Evolutionary conservation across 768 basidiomycete species (phyloP).

Genomic region (Lepiota venenata): DNA sequence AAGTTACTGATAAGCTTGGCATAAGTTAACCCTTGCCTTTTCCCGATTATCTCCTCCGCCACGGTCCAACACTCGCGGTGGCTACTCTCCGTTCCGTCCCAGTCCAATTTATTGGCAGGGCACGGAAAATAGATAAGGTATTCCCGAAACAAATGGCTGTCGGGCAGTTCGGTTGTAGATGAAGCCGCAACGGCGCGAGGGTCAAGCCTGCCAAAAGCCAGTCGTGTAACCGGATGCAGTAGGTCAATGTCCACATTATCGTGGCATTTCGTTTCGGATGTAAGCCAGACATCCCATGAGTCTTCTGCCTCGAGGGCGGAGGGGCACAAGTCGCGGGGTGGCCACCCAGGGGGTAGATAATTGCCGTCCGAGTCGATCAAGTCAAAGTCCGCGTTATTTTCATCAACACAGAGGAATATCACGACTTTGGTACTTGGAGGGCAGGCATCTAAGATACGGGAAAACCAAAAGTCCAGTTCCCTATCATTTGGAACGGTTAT

Average conservation of each 20-base stretch:
- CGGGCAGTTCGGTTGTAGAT: not conserved
- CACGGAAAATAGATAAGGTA: slow-evolving; percentile 1
- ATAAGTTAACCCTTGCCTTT: slow-evolving; percentile 1
- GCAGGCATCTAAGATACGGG: slow-evolving; percentile 1
- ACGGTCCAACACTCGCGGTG: slow-evolving; percentile 7
- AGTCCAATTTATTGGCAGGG: slow-evolving; percentile 1
- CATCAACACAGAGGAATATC: not conserved
- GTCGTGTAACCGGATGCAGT: slow-evolving; percentile 6
- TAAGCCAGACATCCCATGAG: not conserved
- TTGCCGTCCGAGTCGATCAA: slow-evolving; percentile 3
- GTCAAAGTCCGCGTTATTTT: slow-evolving; percentile 4
- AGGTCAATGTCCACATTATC: not conserved
- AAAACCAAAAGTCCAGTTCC: not conserved
- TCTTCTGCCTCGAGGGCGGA: not conserved
- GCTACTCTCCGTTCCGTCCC: not conserved
- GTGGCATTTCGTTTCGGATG: not conserved
- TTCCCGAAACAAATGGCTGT: slow-evolving; percentile 1
- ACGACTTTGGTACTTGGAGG: not conserved
- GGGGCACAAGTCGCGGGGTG: not conserved
- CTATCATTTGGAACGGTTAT: not conserved
- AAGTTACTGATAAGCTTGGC: not conserved
- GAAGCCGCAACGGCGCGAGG: slow-evolving; percentile 5
- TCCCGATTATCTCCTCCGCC: slow-evolving; percentile 8
- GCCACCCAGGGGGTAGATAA: slow-evolving; percentile 7
- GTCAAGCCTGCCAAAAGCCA: slow-evolving; percentile 7